phyloP scores from a whole-genome alignment of 306 rosid species.

The Leucaena leucocephala region DNA sequence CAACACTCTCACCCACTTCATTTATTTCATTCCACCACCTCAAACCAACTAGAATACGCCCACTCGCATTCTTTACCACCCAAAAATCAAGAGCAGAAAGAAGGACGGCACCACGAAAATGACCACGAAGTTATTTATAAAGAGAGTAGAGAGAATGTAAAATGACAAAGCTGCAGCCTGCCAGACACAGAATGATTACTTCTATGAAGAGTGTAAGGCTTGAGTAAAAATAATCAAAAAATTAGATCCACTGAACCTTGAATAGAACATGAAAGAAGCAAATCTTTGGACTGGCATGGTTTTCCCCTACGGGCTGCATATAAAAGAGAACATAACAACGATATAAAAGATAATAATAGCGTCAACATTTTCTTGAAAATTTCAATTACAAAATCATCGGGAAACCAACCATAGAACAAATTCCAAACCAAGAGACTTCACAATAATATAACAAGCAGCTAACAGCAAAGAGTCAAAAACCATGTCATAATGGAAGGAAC shows the following conservation, averaged over 20 bases:
- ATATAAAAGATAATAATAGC: too few species aligned
- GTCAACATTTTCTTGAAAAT: too few species aligned
- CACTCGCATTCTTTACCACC: slow-evolving; percentile 33
- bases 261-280: slow-evolving; percentile 94
- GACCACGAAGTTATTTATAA: slow-evolving; percentile 83
- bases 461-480: too few species aligned
- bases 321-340: too few species aligned
- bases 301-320: slow-evolving; percentile 52
- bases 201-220: slow-evolving; percentile 24
- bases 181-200: slow-evolving; percentile 23
- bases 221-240: neutral
- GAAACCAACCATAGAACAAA: too few species aligned
- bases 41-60: too few species aligned
- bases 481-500: too few species aligned
- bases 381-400: too few species aligned
- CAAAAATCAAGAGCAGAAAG: slow-evolving; percentile 93
- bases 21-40: too few species aligned
- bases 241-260: slow-evolving; percentile 26
- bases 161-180: slow-evolving; percentile 93
- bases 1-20: too few species aligned
- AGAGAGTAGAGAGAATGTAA: slow-evolving; percentile 48
- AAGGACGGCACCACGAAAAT: slow-evolving; percentile 92
- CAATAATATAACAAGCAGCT: too few species aligned
- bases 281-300: slow-evolving; percentile 86
- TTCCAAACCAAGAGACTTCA: too few species aligned